These are phyloP conservation scores for Capniomyces stellatus DNA, from an alignment of 371 early-diverging fungal species.

Conservation along the genomic window DNA sequence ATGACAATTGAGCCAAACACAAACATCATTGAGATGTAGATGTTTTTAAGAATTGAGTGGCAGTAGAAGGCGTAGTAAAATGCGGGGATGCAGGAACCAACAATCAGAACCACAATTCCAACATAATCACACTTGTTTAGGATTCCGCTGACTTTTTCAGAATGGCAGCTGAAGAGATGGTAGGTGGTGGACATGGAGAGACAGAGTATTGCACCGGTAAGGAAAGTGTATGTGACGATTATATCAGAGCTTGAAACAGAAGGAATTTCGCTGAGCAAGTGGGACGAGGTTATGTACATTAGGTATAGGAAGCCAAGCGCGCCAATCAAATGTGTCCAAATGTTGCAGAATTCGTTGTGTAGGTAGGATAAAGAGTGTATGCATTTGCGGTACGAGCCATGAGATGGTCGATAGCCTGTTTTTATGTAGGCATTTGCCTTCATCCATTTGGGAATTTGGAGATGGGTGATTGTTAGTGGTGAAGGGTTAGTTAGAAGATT, in stretches of 20 bases:
- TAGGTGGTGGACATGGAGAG: conserved; percentile 59
- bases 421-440: conserved; percentile 47
- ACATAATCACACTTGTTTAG: conserved; percentile 67
- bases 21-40: conserved; percentile 41
- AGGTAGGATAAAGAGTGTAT: conserved; percentile 24
- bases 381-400: conserved; percentile 51
- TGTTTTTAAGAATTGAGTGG: conserved; percentile 28
- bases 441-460: too few relatives aligned
- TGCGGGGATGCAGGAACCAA: conserved; percentile 54
- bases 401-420: conserved; percentile 59
- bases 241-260: too few relatives aligned
- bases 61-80: conserved; percentile 61
- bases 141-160: conserved; percentile 30
- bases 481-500: too few relatives aligned
- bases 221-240: conserved; percentile 41
- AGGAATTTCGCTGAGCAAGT: too few relatives aligned
- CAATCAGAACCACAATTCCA: conserved; percentile 70
- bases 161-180: conserved; percentile 77
- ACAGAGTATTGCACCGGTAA: conserved; percentile 52
- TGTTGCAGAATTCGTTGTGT: conserved; percentile 81
- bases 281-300: conserved; percentile 34
- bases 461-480: too few relatives aligned
- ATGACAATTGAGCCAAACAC: conserved; percentile 42
- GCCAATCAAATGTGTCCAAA: conserved; percentile 66
- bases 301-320: conserved; percentile 34